These are phyloP conservation scores for Apophysomyces trapeziformis DNA, from an alignment of 371 early-diverging fungal species.

Conservation along the genomic window DNA sequence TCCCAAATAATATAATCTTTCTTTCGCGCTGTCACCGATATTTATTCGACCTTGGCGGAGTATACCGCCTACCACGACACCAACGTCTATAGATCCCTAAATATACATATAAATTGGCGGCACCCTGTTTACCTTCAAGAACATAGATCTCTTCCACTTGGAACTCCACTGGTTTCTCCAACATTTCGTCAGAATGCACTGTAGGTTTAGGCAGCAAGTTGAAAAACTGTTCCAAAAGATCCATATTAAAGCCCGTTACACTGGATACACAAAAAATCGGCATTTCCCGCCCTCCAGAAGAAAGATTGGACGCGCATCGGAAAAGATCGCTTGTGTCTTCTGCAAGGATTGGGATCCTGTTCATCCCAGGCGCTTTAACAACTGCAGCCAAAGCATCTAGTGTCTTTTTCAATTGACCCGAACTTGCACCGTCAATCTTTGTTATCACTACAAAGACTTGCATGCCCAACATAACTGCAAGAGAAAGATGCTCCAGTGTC, in stretches of 20 bases:
- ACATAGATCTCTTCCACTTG: conserved; percentile 89
- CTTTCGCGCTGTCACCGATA: conserved; percentile 19
- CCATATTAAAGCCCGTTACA: conserved; percentile 86
- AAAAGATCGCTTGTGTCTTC: conserved; percentile 72
- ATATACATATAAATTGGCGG: background rate
- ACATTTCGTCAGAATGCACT: conserved; percentile 35
- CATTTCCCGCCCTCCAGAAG: conserved; percentile 57
- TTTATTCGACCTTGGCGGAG: conserved; percentile 55
- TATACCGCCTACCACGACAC: conserved; percentile 60
- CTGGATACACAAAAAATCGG: conserved; percentile 91
- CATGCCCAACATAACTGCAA: conserved; percentile 80
- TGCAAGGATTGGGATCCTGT: conserved; percentile 83
- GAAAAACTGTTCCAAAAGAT: conserved; percentile 73
- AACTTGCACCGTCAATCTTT: conserved; percentile 88
- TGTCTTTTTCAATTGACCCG: conserved; percentile 75
- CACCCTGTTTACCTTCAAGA: conserved; percentile 69
- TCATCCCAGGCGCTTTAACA: conserved; percentile 74
- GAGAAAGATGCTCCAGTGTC: conserved; percentile 88
- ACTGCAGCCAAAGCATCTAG: conserved; percentile 51
- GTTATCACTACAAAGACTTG: conserved; percentile 91
- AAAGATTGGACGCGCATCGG: conserved; percentile 67
- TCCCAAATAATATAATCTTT: conserved; percentile 50
- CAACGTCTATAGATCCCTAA: conserved; percentile 44
- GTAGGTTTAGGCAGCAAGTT: conserved; percentile 66
- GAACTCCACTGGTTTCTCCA: conserved; percentile 71